A percentile compares a stretch with the other conserved stretches of the same genome.
These are phyloP conservation scores for Geoglossum glabrum DNA, from an alignment of 495 filamentous ascomycete species.

Conservation along the genomic window DNA sequence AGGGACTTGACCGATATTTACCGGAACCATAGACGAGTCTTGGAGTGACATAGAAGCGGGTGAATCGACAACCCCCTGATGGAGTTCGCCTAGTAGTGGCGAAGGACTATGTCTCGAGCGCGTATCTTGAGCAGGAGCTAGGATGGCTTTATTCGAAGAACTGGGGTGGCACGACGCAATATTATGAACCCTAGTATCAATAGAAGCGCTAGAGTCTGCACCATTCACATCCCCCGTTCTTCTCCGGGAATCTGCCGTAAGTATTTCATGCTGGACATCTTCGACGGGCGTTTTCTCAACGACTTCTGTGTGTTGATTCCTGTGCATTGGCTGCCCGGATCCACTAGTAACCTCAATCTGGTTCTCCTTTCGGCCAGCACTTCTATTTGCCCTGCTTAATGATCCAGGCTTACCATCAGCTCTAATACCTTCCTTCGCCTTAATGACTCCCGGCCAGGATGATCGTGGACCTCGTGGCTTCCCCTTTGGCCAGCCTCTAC, in stretches of 20 bases:
- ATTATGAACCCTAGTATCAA: neutral
- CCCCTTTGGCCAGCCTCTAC: slow-evolving; percentile 20
- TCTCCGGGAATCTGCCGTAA: neutral
- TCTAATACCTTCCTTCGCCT: neutral
- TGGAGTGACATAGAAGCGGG: neutral
- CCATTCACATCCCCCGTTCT: neutral
- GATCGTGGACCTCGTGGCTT: slow-evolving; percentile 17
- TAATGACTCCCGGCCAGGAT: slow-evolving; percentile 3
- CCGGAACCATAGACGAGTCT: neutral
- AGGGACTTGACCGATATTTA: neutral
- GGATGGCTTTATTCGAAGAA: neutral
- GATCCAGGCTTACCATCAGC: neutral
- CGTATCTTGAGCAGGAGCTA: neutral
- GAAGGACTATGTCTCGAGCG: neutral
- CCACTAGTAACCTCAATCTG: neutral
- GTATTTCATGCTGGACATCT: neutral
- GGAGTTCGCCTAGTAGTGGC: neutral
- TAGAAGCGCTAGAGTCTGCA: neutral
- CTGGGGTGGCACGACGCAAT: neutral
- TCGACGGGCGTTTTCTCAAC: neutral
- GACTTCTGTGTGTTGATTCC: neutral
- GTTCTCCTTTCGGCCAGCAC: neutral
- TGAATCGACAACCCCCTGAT: neutral
- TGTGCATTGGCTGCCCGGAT: neutral
- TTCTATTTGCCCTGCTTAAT: neutral